Percentiles rank a stretch among this genome's conserved stretches.
phyloP scores from a whole-genome alignment of 1,139 yeast species.

The Candida dubliniensis region DNA sequence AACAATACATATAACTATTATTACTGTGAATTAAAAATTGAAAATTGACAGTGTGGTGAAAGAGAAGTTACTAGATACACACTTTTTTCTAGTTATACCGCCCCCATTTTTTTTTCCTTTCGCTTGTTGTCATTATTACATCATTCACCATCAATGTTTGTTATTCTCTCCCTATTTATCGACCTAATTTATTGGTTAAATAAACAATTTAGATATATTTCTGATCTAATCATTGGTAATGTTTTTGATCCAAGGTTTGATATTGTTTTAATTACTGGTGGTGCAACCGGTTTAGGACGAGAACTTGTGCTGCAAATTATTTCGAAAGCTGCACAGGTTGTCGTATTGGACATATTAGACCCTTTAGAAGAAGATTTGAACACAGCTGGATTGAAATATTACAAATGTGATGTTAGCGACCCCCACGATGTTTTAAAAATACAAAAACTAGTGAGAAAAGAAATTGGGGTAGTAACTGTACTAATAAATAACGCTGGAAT shows the following conservation, averaged over 20 bases:
- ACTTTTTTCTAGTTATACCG: too few relatives aligned
- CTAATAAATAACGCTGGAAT: constrained; percentile 85
- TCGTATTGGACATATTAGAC: constrained; percentile 59
- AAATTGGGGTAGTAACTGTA: constrained; percentile 61
- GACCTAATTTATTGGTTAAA: constrained; percentile 21
- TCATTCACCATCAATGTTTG: constrained; percentile 3
- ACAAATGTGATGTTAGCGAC: constrained; percentile 68
- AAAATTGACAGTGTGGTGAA: too few relatives aligned
- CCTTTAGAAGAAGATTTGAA: constrained; percentile 35
- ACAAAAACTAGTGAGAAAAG: constrained; percentile 38
- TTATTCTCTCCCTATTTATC: constrained; percentile 7
- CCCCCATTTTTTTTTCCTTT: too few relatives aligned
- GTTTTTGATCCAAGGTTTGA: constrained; percentile 52
- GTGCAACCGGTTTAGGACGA: constrained; percentile 71
- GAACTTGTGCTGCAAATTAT: constrained; percentile 54
- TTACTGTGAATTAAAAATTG: too few relatives aligned
- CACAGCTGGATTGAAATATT: constrained; percentile 50
- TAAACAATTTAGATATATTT: constrained; percentile 28
- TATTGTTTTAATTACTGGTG: constrained; percentile 80
- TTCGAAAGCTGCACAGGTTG: constrained; percentile 45
- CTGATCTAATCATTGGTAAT: constrained; percentile 48
- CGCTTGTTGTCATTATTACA: too few relatives aligned
- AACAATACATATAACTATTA: too few relatives aligned
- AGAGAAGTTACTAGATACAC: too few relatives aligned
- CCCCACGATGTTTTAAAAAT: constrained; percentile 37